phyloP scores from a whole-genome alignment of 2,329 filamentous ascomycete genomes.

The Thielaviopsis ethacetica region DNA sequence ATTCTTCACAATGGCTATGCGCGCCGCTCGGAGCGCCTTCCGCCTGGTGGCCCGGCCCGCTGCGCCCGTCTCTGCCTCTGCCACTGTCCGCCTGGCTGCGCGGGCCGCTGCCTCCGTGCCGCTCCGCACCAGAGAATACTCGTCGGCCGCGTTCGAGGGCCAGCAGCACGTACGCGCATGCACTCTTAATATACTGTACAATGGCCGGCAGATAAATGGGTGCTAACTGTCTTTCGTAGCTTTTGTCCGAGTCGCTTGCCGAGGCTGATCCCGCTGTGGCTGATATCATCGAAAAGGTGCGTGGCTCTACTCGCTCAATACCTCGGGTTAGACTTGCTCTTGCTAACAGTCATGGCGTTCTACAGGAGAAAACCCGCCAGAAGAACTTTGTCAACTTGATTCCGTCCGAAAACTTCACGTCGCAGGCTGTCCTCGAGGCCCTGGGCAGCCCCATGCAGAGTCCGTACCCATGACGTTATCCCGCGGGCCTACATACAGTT shows the following conservation, averaged over 20 bases:
- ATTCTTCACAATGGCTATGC: slow-evolving; percentile 2
- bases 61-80: background rate
- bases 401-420: slow-evolving; percentile 90
- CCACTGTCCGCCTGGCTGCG: background rate
- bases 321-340: background rate
- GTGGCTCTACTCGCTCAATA: slow-evolving; percentile 12
- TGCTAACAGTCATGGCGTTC: background rate
- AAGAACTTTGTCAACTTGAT: slow-evolving; percentile 98
- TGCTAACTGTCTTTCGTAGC: slow-evolving; percentile 28
- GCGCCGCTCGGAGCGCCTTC: slow-evolving; percentile 14
- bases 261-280: slow-evolving; percentile 77
- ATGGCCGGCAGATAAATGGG: slow-evolving; percentile 8
- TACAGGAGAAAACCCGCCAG: slow-evolving; percentile 81
- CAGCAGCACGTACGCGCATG: slow-evolving; percentile 39
- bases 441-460: slow-evolving; percentile 92
- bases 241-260: slow-evolving; percentile 63
- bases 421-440: slow-evolving; percentile 79
- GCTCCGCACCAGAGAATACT: slow-evolving; percentile 17
- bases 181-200: background rate
- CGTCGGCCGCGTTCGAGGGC: slow-evolving; percentile 33
- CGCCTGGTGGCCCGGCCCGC: slow-evolving; percentile 8
- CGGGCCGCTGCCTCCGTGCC: background rate
- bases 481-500: background rate
- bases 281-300: slow-evolving; percentile 79
- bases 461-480: slow-evolving; percentile 24